Base-by-base conservation (phyloP, 108 stramenopile species). In the Cyclotella choctawhatcheeana region DNA sequence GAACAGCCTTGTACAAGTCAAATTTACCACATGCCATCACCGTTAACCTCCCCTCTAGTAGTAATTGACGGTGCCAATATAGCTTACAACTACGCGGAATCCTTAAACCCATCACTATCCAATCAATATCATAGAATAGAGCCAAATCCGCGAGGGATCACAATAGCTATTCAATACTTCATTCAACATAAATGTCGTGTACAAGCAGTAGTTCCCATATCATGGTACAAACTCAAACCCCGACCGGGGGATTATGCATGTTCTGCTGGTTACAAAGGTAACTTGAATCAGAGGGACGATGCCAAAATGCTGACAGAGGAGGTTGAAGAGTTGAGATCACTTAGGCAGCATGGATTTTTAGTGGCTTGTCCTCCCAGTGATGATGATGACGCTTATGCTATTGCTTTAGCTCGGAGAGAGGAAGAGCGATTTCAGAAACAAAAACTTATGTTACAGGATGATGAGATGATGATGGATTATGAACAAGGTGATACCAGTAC, bases 61-160 rank as follows among this genome's bases (percentile, higher is more conserved):
- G 93, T 94, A 18, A 77, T 94, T 20, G 93, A 94, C 60, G 93
- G 90, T 34, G 93, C 93, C 64, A 94, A 94, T 63, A 78, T 94
- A 16, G 89, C 93, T 24, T 87, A 94, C 66, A 81, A 80, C n/a
- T 94, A 94, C 59, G 85, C 83, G 13, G 74, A 83, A n/a, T 84
- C 86, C 55, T 51, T 62, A 51, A 50, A 74, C 74, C 74, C 75
- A 22, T 82, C 71, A 35, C 24, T 70, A 34, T 50, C 68, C 21
- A 50, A 62, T 20, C 8, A 56, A 63, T n/a, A n/a, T n/a, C n/a
- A n/a, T n/a, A n/a, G n/a, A n/a, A n/a, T n/a, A n/a, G n/a, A n/a
- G n/a, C 88, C 90, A 21, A 83, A 91, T 63, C 76, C 82, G 3
- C 52, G 51, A 2, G 93, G 89, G 12, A 90, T 92, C 48, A 72